phyloP scores from a whole-genome alignment of 176 grass and related monocot genomes.

The Areca catechu region DNA sequence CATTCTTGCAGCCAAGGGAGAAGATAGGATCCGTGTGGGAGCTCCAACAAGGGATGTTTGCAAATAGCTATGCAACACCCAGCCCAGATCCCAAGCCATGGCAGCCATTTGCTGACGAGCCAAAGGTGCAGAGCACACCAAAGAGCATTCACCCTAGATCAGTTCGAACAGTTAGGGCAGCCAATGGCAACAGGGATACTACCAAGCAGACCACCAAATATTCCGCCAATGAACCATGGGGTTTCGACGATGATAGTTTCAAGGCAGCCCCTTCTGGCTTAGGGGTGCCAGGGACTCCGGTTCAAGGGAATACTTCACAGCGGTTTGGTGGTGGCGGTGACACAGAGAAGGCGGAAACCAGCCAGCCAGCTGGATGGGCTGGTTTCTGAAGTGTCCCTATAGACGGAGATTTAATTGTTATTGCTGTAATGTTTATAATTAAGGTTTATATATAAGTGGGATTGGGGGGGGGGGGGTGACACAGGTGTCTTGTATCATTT shows the following conservation, averaged over 20 bases:
- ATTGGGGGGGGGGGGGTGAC: too few relatives aligned
- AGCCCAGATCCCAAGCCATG: conserved; percentile 41
- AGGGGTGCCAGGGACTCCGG: conserved; percentile 14
- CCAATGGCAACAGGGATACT: conserved; percentile 28
- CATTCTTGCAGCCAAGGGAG: conserved; percentile 45
- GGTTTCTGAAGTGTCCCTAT: conserved; percentile 26
- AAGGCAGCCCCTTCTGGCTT: conserved; percentile 19
- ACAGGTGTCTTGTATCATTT: too few relatives aligned
- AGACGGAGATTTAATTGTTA: too few relatives aligned
- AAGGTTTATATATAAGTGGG: too few relatives aligned
- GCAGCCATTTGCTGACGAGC: conserved; percentile 40
- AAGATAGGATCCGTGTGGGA: conserved; percentile 63
- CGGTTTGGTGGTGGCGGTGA: conserved; percentile 20
- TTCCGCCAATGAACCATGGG: conserved; percentile 25
- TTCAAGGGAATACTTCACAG: conserved; percentile 40
- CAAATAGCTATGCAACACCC: conserved; percentile 24
- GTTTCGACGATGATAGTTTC: conserved; percentile 37
- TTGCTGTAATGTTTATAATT: too few relatives aligned
- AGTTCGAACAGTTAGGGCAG: conserved; percentile 6
- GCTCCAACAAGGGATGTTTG: conserved; percentile 49
- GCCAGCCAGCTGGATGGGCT: conserved; percentile 68
- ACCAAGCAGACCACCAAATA: conserved; percentile 10
- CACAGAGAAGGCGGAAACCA: conserved; percentile 24
- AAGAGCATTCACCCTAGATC: conserved; percentile 24
- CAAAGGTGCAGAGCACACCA: conserved; percentile 32